These are phyloP conservation scores for Rhodamnia rubescens DNA, from an alignment of 345 rosid genomes.

Conservation along the genomic window DNA sequence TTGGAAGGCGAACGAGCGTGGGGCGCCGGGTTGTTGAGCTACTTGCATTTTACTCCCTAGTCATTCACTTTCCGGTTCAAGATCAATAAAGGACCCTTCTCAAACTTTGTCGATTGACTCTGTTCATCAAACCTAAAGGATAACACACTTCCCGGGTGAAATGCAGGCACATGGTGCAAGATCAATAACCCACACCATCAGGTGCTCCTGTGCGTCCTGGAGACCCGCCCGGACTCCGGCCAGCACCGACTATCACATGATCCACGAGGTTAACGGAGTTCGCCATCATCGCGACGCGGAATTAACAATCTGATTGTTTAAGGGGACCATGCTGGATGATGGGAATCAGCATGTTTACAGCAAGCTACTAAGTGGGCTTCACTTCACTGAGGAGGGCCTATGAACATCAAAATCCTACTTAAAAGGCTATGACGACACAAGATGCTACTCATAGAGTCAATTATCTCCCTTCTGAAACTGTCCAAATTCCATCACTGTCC, in stretches of 20 bases:
- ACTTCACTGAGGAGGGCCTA: background rate
- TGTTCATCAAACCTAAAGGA: background rate
- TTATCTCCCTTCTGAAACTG: background rate
- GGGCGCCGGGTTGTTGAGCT: background rate
- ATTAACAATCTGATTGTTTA: background rate
- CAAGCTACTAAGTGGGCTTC: background rate
- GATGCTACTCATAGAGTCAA: background rate
- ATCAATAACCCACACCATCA: background rate
- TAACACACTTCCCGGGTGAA: background rate
- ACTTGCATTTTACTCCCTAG: background rate
- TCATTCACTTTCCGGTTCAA: background rate
- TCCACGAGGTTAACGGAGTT: background rate
- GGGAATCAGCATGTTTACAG: background rate
- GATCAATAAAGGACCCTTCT: background rate
- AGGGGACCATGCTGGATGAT: background rate
- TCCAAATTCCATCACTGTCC: background rate
- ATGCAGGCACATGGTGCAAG: background rate
- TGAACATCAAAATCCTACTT: background rate
- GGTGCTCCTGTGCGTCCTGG: background rate
- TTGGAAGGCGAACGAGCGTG: background rate
- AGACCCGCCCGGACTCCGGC: background rate
- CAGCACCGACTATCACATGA: fast-evolving
- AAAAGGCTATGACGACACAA: background rate
- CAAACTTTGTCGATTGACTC: background rate
- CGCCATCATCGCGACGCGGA: background rate